Conservation (phyloP, 148 eudicot species). For the Camellia sinensis region DNA sequence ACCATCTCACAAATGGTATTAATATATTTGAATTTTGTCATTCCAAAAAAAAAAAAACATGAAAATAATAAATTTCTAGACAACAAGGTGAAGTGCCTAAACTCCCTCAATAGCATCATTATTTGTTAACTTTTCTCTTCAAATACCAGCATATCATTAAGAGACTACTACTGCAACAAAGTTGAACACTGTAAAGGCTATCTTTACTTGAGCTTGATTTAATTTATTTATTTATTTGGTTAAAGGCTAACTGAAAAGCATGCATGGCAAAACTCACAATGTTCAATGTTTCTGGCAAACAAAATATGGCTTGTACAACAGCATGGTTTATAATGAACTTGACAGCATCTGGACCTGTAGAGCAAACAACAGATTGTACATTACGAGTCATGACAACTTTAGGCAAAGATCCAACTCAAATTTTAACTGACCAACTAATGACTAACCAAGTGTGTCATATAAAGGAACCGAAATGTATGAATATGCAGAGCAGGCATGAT, state of each 20-base stretch:
- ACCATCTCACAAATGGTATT: not conserved
- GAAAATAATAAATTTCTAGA: not conserved
- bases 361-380: conserved; percentile 11
- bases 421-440: conserved; percentile 8
- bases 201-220: not conserved
- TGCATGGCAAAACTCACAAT: conserved; percentile 48
- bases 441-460: conserved; percentile 85
- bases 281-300: conserved; percentile 71
- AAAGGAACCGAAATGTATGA: conserved; percentile 83
- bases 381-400: not conserved
- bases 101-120: not conserved
- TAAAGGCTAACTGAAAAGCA: not conserved
- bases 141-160: not conserved
- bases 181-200: not conserved
- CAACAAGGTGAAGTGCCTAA: not conserved
- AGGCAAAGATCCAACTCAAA: conserved; percentile 13
- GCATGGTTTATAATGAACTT: conserved; percentile 88
- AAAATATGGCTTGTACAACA: conserved; percentile 77
- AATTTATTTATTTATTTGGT: not conserved
- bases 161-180: not conserved
- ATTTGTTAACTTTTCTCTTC: not conserved
- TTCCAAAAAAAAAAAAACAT: too few relatives aligned
- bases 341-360: conserved; percentile 97
- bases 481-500: conserved; percentile 96
- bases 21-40: too few relatives aligned